These are phyloP conservation scores for Crepidotus variabilis DNA, from an alignment of 768 basidiomycete genomes.

Conservation along the genomic window DNA sequence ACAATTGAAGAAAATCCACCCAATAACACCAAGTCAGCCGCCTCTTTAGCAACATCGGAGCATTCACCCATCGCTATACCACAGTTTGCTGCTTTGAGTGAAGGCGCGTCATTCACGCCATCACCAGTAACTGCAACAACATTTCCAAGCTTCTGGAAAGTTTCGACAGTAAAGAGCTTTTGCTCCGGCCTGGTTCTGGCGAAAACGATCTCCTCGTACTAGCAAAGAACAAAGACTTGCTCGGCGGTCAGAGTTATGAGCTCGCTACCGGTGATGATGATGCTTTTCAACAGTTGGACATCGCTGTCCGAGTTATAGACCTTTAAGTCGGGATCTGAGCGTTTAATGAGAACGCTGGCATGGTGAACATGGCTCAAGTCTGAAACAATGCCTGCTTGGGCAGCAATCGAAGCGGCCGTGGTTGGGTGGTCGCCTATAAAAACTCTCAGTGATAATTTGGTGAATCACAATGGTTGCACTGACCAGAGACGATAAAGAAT, in stretches of 20 bases:
- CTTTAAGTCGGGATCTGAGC: slow-evolving; percentile 11
- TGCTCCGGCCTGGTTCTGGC: slow-evolving; percentile 62
- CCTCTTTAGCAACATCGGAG: slow-evolving; percentile 51
- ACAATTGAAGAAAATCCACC: slow-evolving; percentile 66
- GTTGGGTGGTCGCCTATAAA: slow-evolving; percentile 47
- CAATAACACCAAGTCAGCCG: slow-evolving; percentile 60
- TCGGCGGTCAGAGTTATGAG: slow-evolving; percentile 28
- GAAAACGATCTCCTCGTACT: slow-evolving; percentile 52
- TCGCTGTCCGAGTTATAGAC: slow-evolving; percentile 28
- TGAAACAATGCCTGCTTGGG: slow-evolving; percentile 56
- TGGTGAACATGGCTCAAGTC: slow-evolving; percentile 31
- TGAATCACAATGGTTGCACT: too few relatives aligned
- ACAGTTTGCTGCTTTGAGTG: slow-evolving; percentile 57
- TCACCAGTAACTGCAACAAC: slow-evolving; percentile 67
- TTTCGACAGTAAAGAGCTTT: slow-evolving; percentile 61
- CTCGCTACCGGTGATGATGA: slow-evolving; percentile 40
- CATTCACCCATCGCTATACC: slow-evolving; percentile 59
- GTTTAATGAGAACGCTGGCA: slow-evolving; percentile 32
- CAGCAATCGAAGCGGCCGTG: slow-evolving; percentile 61
- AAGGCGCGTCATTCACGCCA: slow-evolving; percentile 59
- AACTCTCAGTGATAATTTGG: background rate
- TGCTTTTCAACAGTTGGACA: slow-evolving; percentile 23
- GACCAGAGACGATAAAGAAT: slow-evolving; percentile 59
- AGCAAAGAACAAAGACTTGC: slow-evolving; percentile 29
- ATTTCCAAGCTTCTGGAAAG: slow-evolving; percentile 46